Percentiles rank a stretch among this genome's conserved stretches.
Evolutionary conservation across 2,329 filamentous ascomycete genomes (phyloP).

Genomic region (Westerdykella aurantiaca): DNA sequence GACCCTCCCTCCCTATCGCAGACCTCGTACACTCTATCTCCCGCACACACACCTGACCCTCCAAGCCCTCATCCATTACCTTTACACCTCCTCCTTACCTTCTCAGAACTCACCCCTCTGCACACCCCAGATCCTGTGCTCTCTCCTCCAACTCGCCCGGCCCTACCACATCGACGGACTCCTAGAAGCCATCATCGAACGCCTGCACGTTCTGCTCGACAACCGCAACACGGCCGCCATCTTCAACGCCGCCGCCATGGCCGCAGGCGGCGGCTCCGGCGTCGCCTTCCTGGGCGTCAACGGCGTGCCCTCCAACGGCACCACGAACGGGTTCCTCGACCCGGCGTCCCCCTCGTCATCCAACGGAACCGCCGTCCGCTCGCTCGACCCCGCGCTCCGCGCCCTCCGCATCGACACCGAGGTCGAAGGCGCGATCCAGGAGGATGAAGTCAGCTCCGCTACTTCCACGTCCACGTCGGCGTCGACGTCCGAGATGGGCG

Average conservation of each 20-base stretch:
- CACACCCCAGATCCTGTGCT: constrained; percentile 93
- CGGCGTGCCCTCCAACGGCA: constrained; percentile 22
- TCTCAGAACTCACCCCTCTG: constrained; percentile 70
- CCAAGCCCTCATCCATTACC: constrained; percentile 82
- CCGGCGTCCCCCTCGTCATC: background rate
- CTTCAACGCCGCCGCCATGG: constrained; percentile 98
- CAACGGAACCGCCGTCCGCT: constrained; percentile 14
- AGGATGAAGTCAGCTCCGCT: constrained; percentile 34
- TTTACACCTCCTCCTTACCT: constrained; percentile 89
- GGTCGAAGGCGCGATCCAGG: constrained; percentile 26
- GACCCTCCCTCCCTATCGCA: constrained; percentile 52
- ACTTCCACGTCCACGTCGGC: constrained; percentile 27
- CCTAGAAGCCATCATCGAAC: constrained; percentile 85
- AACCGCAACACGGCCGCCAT: constrained; percentile 92
- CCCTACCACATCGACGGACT: constrained; percentile 92
- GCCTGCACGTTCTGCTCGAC: constrained; percentile 82
- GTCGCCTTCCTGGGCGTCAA: constrained; percentile 55
- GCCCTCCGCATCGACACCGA: constrained; percentile 49
- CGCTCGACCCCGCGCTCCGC: constrained; percentile 31
- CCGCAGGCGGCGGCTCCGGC: constrained; percentile 82
- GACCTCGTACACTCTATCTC: constrained; percentile 83
- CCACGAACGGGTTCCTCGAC: constrained; percentile 16
- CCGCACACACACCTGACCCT: constrained; percentile 88
- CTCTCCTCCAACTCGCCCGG: constrained; percentile 83
- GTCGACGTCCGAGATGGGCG: constrained; percentile 30